Conservation (phyloP, 164 flowering plant genomes). For the Sextonia rubra region DNA sequence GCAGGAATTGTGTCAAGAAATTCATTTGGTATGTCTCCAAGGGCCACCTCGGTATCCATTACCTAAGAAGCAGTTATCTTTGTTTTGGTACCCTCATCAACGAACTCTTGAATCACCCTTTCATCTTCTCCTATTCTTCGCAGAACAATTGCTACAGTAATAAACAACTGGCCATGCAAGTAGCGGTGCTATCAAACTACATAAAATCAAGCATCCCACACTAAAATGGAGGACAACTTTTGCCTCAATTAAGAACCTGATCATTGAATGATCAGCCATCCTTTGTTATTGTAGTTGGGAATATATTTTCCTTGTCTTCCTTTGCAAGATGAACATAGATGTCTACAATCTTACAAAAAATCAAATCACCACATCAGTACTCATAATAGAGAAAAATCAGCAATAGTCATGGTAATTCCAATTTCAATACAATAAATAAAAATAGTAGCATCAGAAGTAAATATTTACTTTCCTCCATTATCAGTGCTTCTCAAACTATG, state of each 20-base stretch:
- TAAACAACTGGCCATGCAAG: constrained; percentile 65
- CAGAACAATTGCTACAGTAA: constrained; percentile 81
- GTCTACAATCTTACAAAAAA: constrained; percentile 63
- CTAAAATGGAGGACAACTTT: not conserved
- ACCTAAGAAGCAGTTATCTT: constrained; percentile 87
- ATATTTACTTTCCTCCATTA: too few species aligned
- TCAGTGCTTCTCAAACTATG: too few species aligned
- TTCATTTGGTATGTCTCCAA: constrained; percentile 97
- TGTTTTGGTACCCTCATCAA: constrained; percentile 77
- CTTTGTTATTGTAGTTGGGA: constrained; percentile 82
- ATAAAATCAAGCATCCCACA: not conserved
- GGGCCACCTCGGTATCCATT: constrained; percentile 83
- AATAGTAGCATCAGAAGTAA: too few species aligned
- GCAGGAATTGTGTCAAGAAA: constrained; percentile 99
- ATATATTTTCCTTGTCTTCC: constrained; percentile 74
- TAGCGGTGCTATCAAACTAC: constrained; percentile 13
- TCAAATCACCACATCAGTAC: not conserved
- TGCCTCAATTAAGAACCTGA: constrained; percentile 45
- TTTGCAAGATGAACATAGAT: constrained; percentile 91
- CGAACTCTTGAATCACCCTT: constrained; percentile 71
- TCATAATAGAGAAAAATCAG: not conserved
- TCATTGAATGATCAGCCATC: constrained; percentile 98
- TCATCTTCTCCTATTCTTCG: constrained; percentile 73
- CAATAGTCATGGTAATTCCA: too few species aligned
- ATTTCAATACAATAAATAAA: too few species aligned